Evolutionary conservation across 2,329 filamentous ascomycete species (phyloP), one percentile per base, ranked within the genome.

Genomic region (Ophiocordyceps sinensis): DNA sequence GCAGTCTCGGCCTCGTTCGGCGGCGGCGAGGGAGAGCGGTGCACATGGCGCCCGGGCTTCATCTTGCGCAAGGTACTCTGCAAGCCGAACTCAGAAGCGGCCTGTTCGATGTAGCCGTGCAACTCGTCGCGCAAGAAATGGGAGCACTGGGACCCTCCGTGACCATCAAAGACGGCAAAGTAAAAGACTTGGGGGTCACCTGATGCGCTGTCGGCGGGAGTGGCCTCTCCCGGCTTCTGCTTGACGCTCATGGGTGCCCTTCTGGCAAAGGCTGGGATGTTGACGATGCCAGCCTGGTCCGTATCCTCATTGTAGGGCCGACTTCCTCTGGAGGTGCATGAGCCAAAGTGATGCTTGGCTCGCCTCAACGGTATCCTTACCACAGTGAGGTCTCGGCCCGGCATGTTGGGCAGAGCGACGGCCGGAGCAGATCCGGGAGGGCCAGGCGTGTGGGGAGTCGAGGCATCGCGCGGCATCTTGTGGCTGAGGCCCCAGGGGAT

Each of bases 151-250:
- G 68, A 74, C 17, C 91, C 91, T 10, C 91, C 91, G 63, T 98
- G 91, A 3, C 91, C 91, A 60, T 98, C 91, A 54, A 96, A 98
- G 1, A 96, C 79, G 1, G 77, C 88, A 69, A 95, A 98, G 61
- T 96, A 98, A 61, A 98, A 98, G 29, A 96, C 81, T 57, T 96
- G 89, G 1, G 89, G 89, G 55, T 96, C 89, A 3, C 89, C 89
- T 47, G 77, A 83, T 2, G 83, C 77, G 48, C 80, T 83, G 43
- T 85, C 83, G 6, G 85, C 85, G 10, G 70, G 76, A 21, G 74
- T 85, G 39, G 73, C 78, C 60, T 77, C 77, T 46, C 67, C 73
- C 21, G 63, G 59, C 34, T 62, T 67, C 48, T 68, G 70, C 38
- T 60, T 63, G 40, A 70, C 63, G 51, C 72, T 79, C 45, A 85